Percentiles rank a stretch among this genome's conserved stretches.
Conservation (phyloP, 1,284 basidiomycete genomes). For the Fomitiporia mediterranea region DNA sequence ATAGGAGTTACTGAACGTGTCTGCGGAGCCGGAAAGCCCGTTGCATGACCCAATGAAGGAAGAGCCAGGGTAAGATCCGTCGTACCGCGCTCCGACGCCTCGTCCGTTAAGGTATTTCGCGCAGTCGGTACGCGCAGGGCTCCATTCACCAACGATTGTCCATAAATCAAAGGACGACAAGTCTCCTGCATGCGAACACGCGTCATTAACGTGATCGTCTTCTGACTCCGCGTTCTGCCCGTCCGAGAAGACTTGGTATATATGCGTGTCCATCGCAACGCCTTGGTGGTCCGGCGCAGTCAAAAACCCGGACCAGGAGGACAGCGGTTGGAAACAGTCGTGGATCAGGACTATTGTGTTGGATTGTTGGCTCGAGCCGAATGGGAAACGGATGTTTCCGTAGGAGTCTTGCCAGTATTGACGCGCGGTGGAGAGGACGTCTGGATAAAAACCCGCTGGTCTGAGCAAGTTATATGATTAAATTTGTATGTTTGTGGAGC, state of each 20-base stretch:
- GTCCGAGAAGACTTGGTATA: conserved; percentile 77
- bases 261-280: conserved; percentile 81
- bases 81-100: conserved; percentile 70
- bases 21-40: conserved; percentile 65
- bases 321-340: conserved; percentile 82
- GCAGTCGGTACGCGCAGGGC: conserved; percentile 81
- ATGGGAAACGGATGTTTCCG: conserved; percentile 69
- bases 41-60: conserved; percentile 66
- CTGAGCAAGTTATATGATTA: conserved; percentile 34
- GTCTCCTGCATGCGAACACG: conserved; percentile 48
- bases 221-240: conserved; percentile 49
- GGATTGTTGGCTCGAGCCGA: conserved; percentile 50
- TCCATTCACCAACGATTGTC: conserved; percentile 84
- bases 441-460: conserved; percentile 66
- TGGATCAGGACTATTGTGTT: conserved; percentile 69
- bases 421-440: conserved; percentile 49
- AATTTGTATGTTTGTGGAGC: neutral
- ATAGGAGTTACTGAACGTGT: conserved; percentile 73
- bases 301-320: conserved; percentile 72
- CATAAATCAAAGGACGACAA: conserved; percentile 59
- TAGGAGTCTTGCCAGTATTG: conserved; percentile 78
- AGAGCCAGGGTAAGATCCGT: conserved; percentile 68
- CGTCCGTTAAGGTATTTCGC: conserved; percentile 76
- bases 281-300: conserved; percentile 50
- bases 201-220: conserved; percentile 59